phyloP scores from a whole-genome alignment of 345 rosid genomes.

The Raphanus sativus region DNA sequence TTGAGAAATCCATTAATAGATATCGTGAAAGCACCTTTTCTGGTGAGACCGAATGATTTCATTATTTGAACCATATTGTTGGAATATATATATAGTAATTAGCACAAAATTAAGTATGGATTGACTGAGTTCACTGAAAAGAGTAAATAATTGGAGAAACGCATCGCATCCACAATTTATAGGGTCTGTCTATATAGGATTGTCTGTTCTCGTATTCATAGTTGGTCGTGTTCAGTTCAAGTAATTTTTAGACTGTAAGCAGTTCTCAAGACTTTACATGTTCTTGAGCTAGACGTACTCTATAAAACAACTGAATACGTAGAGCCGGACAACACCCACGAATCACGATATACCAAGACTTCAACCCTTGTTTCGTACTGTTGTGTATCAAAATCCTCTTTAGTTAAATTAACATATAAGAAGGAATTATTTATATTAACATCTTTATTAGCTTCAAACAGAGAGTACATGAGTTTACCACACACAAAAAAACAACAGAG shows the following conservation, averaged over 20 bases:
- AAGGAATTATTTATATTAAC: neutral
- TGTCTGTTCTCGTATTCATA: neutral
- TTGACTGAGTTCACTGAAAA: neutral
- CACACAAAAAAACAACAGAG: neutral
- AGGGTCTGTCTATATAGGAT: neutral
- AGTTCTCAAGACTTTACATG: neutral
- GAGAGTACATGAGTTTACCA: neutral
- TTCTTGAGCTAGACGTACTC: neutral
- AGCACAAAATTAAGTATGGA: neutral
- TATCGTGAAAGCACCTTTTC: neutral
- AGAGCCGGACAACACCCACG: neutral
- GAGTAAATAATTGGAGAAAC: neutral
- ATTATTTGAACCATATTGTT: neutral
- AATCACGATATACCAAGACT: neutral
- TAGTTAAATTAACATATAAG: neutral
- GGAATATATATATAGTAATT: neutral
- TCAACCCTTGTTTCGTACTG: neutral
- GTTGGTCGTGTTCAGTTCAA: neutral
- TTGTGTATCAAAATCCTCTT: neutral
- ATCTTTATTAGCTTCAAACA: neutral
- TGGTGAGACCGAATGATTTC: neutral
- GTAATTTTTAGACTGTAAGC: neutral
- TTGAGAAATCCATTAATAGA: neutral
- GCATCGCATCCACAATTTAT: neutral
- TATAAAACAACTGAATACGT: neutral